phyloP scores from a whole-genome alignment of 176 grass and related monocot genomes.

The Dendrocalamus sinicus region DNA sequence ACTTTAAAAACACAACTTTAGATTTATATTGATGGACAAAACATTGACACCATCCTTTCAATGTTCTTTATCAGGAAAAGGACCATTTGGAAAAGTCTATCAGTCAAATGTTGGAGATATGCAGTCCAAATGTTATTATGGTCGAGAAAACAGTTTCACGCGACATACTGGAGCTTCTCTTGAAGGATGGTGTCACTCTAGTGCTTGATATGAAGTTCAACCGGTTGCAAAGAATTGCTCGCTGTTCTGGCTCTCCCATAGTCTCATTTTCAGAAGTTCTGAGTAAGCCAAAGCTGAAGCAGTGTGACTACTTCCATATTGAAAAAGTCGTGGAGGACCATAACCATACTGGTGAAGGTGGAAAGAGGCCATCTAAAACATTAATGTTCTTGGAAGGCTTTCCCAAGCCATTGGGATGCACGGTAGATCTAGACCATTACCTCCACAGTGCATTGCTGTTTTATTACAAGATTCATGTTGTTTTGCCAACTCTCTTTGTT shows the following conservation, averaged over 20 bases:
- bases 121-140: constrained; percentile 78
- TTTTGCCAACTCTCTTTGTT: neutral
- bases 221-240: constrained; percentile 70
- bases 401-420: constrained; percentile 80
- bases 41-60: neutral
- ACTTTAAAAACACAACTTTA: neutral
- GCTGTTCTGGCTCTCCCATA: constrained; percentile 66
- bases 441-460: neutral
- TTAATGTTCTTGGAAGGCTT: constrained; percentile 91
- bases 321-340: constrained; percentile 71
- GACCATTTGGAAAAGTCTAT: constrained; percentile 58
- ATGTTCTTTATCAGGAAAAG: constrained; percentile 63
- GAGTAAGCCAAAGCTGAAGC: constrained; percentile 56
- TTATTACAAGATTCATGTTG: neutral
- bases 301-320: constrained; percentile 79
- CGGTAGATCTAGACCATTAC: constrained; percentile 44
- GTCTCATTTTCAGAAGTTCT: constrained; percentile 57
- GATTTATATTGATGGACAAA: neutral
- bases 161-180: constrained; percentile 74
- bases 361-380: constrained; percentile 63
- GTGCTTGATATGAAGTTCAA: constrained; percentile 84
- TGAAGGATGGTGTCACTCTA: constrained; percentile 64
- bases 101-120: constrained; percentile 53
- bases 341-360: constrained; percentile 35
- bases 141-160: constrained; percentile 92